Evolutionary conservation across 75 land plant species (phyloP), one percentile per base, ranked within the genome.

Genomic region (Isoetes taiwanensis): DNA sequence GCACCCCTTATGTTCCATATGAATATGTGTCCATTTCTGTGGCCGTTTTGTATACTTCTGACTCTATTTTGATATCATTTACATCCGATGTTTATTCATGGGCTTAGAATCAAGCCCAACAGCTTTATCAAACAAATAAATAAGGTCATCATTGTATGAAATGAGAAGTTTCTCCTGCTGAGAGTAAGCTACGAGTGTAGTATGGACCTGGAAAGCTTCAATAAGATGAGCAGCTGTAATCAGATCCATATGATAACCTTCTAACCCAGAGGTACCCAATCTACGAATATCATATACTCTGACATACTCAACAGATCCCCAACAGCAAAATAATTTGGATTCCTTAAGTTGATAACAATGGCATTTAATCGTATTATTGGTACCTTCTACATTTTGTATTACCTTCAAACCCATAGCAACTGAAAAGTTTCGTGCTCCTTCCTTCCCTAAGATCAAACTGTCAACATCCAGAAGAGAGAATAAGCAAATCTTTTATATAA

Each of bases 1-100:
- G 86, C 96, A 43, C 75, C 83, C 30, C 64, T 80, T 69, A 86
- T 91, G 79, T 70, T 75, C 98, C 98, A 93, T 38, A 93, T 84
- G 52, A 84, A 93, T 25, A 93, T 78, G 2, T 79, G 63, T 5
- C 96, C 96, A 76, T n/a, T n/a, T n/a, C n/a, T n/a, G n/a, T n/a
- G 57, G 33, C 23, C n/a, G n/a, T n/a, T 48, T 17, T 24, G 57
- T 64, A 43, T n/a, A n/a, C n/a, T n/a, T n/a, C n/a, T n/a, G n/a
- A n/a, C n/a, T n/a, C n/a, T n/a, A n/a, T n/a, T n/a, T n/a, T n/a
- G n/a, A n/a, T n/a, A n/a, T n/a, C n/a, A n/a, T n/a, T n/a, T n/a
- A n/a, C n/a, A n/a, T n/a, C n/a, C 65, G 3, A 35, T 30, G 30
- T 38, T 4, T 9, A 33, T 41, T 35, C 26, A 24, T 2, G 8